Evolutionary conservation across 2,329 filamentous ascomycete genomes (phyloP).

Genomic region (Aspergillus hiratsukae): DNA sequence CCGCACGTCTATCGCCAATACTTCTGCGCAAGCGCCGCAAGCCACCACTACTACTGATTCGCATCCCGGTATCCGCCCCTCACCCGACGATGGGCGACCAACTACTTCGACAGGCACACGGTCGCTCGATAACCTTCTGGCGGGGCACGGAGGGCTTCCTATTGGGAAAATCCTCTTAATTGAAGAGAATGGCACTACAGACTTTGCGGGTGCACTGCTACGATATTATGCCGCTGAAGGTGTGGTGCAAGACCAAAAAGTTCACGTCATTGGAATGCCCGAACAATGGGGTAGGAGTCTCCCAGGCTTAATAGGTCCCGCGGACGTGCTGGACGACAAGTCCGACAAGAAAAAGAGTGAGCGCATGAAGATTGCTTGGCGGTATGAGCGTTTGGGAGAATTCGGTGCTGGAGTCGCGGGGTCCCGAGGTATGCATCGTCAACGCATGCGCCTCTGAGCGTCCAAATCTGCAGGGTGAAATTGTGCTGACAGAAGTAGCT

Average conservation of each 20-base stretch:
- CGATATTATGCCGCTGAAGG: slow-evolving; percentile 92
- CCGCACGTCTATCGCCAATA: slow-evolving; percentile 28
- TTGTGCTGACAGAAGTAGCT: slow-evolving; percentile 22
- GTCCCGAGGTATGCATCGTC: slow-evolving; percentile 55
- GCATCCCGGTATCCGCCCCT: slow-evolving; percentile 65
- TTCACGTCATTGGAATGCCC: slow-evolving; percentile 77
- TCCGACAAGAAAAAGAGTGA: slow-evolving; percentile 49
- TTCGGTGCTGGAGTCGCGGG: slow-evolving; percentile 54
- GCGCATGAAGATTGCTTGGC: slow-evolving; percentile 98
- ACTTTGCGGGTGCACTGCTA: slow-evolving; percentile 80
- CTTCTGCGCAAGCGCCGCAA: slow-evolving; percentile 21
- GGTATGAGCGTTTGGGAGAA: slow-evolving; percentile 81
- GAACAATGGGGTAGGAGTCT: slow-evolving; percentile 79
- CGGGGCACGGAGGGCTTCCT: slow-evolving; percentile 78
- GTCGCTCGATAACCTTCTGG: slow-evolving; percentile 78
- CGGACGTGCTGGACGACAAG: slow-evolving; percentile 44
- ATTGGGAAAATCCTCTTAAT: slow-evolving; percentile 76
- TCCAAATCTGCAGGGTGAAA: neutral
- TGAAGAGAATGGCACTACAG: slow-evolving; percentile 87
- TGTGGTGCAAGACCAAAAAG: slow-evolving; percentile 80
- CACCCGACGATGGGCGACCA: slow-evolving; percentile 77
- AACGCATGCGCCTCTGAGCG: neutral
- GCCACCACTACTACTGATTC: slow-evolving; percentile 26
- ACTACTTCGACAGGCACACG: slow-evolving; percentile 89
- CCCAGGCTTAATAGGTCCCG: slow-evolving; percentile 62